Evolutionary conservation across 148 eudicot species (phyloP), one percentile per base, ranked within the genome.

Genomic region (Vaccinium darrowii): DNA sequence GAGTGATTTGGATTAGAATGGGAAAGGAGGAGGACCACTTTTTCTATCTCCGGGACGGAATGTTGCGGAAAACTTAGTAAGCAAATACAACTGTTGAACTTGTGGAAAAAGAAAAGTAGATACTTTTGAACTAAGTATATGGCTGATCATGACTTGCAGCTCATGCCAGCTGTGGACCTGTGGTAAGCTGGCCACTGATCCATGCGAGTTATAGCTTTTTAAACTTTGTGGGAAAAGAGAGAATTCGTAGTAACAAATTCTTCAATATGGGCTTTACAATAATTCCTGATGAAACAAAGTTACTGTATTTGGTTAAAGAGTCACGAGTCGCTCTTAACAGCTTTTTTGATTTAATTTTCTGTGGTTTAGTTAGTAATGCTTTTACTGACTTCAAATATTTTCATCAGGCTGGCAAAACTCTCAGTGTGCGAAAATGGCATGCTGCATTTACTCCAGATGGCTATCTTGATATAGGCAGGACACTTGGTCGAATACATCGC

Each of bases 381-480:
- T 56, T 58, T 43, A 43, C 47, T 43, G 30, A 80, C 52, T 72
- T 83, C 27, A 33, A 3, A 39, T 77, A 62, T 82, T 23, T 60
- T 63, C 58, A 71, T 85, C 88, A 97, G 99, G 92, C 93, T 87
- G 99, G 99, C 14, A 94, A 90, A 88, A 94, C 98, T 7, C 91
- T 96, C 78, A 96, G 99, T 86, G 92, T 71, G 67, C 91, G 99
- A 77, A 96, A 93, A 86, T 96, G 99, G 99, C 92, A 91, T 78
- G 88, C 99, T 78, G 92, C 96, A 85, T 95, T 97, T 90, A 86
- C 93, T 78, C 87, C 91, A 49, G 99, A 97, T 83, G 99, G 99
- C 76, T 82, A 91, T 87, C 95, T 97, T 78, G 96, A 97, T 90
- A 93, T 97, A 87, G 92, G 96, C 88, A 93, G 94, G 91, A 94